phyloP scores from a whole-genome alignment of 257 asterid genomes.

The Lycium ferocissimum region DNA sequence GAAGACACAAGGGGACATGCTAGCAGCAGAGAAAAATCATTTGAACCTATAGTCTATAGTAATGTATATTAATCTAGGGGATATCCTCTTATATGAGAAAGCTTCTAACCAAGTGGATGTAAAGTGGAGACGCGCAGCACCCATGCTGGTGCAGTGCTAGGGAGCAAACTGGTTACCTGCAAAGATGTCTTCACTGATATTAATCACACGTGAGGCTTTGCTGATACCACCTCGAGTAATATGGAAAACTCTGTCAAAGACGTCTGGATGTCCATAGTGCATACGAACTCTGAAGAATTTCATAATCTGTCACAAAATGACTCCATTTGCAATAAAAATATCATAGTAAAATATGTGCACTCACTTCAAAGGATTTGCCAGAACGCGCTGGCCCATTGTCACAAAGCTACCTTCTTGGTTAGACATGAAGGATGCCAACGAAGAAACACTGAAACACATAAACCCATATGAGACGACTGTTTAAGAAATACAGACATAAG shows the following conservation, averaged over 20 bases:
- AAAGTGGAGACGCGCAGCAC: neutral
- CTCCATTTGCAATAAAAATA: slow-evolving; percentile 33
- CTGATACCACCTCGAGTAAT: slow-evolving; percentile 98
- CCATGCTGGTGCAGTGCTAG: neutral
- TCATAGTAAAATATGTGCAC: slow-evolving; percentile 42
- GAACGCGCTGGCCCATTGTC: slow-evolving; percentile 98
- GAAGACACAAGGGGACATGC: neutral
- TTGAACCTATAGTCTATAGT: neutral
- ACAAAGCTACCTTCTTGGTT: slow-evolving; percentile 97
- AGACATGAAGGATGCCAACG: slow-evolving; percentile 96
- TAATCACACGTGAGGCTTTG: slow-evolving; percentile 95
- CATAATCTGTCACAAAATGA: slow-evolving; percentile 31
- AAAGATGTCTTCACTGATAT: slow-evolving; percentile 94
- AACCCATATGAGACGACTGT: slow-evolving; percentile 29
- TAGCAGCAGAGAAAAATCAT: slow-evolving; percentile 16
- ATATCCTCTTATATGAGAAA: neutral
- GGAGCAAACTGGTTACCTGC: slow-evolving; percentile 59
- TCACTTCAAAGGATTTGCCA: slow-evolving; percentile 93
- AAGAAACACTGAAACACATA: slow-evolving; percentile 78
- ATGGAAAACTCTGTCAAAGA: slow-evolving; percentile 95
- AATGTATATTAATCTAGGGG: neutral
- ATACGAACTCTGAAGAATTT: slow-evolving; percentile 81
- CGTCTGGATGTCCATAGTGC: slow-evolving; percentile 99
- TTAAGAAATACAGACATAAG: slow-evolving; percentile 17
- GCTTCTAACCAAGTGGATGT: neutral